These are phyloP conservation scores for Furcasterigmium furcatum DNA, from an alignment of 2,329 filamentous ascomycete genomes.

Conservation along the genomic window DNA sequence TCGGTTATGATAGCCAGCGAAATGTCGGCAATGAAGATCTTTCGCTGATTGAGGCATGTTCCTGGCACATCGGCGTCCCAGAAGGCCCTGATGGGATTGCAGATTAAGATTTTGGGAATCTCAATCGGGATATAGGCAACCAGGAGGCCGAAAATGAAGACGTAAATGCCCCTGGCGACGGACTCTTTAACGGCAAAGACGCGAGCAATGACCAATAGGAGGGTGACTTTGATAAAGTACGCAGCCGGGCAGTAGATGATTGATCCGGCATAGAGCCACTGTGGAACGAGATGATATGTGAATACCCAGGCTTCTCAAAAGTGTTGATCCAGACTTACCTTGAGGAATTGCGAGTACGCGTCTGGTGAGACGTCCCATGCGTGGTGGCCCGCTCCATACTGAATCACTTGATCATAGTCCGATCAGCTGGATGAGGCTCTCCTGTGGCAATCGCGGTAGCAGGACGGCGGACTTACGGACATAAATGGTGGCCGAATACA, in stretches of 20 bases:
- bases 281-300: not conserved
- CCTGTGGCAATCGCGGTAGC: no score
- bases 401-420: no score
- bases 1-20: slow-evolving; percentile 25
- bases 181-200: slow-evolving; percentile 19
- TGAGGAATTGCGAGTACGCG: slow-evolving; percentile 11
- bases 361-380: slow-evolving; percentile 17
- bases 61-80: slow-evolving; percentile 15
- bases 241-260: slow-evolving; percentile 21
- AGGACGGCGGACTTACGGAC: no score
- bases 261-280: slow-evolving; percentile 20
- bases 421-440: no score
- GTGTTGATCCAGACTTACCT: no score
- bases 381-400: slow-evolving; percentile 17
- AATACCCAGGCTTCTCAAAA: no score
- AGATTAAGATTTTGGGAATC: slow-evolving; percentile 18
- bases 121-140: slow-evolving; percentile 20
- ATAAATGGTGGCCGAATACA: no score
- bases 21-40: slow-evolving; percentile 25
- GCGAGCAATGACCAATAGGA: slow-evolving; percentile 22
- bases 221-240: slow-evolving; percentile 22
- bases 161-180: slow-evolving; percentile 18
- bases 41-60: slow-evolving; percentile 22
- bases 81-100: slow-evolving; percentile 15
- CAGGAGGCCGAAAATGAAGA: slow-evolving; percentile 19